Percentiles rank a stretch among this genome's conserved stretches.
Evolutionary conservation across 2,329 filamentous ascomycete genomes (phyloP).

Genomic region (Fusarium pseudocircinatum): DNA sequence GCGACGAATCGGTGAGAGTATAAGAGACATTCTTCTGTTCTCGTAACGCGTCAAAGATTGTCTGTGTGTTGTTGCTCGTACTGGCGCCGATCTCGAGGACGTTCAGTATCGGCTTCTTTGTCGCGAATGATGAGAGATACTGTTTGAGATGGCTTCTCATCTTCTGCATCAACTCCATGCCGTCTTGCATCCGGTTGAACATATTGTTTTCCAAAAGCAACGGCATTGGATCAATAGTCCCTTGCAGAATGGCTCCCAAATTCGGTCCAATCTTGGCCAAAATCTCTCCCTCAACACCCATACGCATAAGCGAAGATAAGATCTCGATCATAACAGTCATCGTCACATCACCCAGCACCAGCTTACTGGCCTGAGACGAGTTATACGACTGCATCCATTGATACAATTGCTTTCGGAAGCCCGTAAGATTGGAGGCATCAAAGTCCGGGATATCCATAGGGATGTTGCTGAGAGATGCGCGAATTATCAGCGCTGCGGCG

Average conservation of each 20-base stretch:
- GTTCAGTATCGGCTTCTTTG: background rate
- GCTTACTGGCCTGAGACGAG: background rate
- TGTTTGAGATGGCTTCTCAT: background rate
- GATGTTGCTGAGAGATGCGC: constrained; percentile 13
- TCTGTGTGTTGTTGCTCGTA: background rate
- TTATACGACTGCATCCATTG: constrained; percentile 7
- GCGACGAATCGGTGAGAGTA: constrained; percentile 7
- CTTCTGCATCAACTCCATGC: background rate
- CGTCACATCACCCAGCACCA: background rate
- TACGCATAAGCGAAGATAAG: background rate
- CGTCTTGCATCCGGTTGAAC: background rate
- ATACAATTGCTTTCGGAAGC: background rate
- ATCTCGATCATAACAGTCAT: constrained; percentile 26
- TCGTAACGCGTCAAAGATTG: background rate
- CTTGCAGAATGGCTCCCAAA: background rate
- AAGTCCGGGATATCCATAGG: constrained; percentile 11
- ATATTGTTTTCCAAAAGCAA: background rate
- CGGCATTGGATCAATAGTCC: background rate
- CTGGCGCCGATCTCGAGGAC: constrained; percentile 17
- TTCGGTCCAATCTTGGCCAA: constrained; percentile 20
- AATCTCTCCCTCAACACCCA: constrained; percentile 12
- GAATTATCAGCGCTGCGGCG: constrained; percentile 21
- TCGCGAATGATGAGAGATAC: constrained; percentile 8
- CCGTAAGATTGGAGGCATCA: background rate
- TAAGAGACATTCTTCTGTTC: background rate